phyloP scores from a whole-genome alignment of 1,139 yeast genomes.

The Pichia sp. region DNA sequence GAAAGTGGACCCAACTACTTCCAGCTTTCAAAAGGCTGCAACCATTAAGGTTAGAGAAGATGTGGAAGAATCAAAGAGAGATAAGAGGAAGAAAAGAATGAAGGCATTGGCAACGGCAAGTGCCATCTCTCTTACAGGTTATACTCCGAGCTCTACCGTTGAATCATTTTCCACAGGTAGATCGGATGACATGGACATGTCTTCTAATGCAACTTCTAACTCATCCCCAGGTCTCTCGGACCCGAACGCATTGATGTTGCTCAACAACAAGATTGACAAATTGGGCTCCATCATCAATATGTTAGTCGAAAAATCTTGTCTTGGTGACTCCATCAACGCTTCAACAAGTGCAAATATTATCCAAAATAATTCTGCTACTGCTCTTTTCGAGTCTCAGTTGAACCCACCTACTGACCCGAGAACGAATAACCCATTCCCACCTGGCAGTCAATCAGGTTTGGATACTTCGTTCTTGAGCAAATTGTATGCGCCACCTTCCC shows the following conservation, averaged over 20 bases:
- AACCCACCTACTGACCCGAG: too few species aligned
- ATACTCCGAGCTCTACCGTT: neutral
- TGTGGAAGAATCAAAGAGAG: neutral
- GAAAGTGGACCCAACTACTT: slow-evolving; percentile 3
- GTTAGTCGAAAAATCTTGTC: slow-evolving; percentile 1
- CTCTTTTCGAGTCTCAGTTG: too few species aligned
- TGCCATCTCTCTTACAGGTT: neutral
- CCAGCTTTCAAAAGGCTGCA: slow-evolving; percentile 12
- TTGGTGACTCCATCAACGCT: too few species aligned
- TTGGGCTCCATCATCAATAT: slow-evolving; percentile 2
- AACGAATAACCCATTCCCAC: too few species aligned
- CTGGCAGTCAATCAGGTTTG: too few species aligned
- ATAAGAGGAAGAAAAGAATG: slow-evolving; percentile 1
- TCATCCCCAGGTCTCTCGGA: neutral
- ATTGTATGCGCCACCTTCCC: too few species aligned
- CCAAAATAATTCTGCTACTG: too few species aligned
- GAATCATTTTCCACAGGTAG: slow-evolving; percentile 1
- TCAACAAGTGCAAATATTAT: too few species aligned
- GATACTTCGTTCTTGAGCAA: too few species aligned
- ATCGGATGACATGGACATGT: slow-evolving; percentile 1
- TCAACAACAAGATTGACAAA: slow-evolving; percentile 9
- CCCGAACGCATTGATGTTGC: neutral
- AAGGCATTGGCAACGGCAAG: neutral
- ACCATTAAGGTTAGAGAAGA: slow-evolving; percentile 5
- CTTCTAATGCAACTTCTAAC: neutral